Evolutionary conservation across 2,329 filamentous ascomycete species (phyloP).

Genomic region (Alternaria solani): DNA sequence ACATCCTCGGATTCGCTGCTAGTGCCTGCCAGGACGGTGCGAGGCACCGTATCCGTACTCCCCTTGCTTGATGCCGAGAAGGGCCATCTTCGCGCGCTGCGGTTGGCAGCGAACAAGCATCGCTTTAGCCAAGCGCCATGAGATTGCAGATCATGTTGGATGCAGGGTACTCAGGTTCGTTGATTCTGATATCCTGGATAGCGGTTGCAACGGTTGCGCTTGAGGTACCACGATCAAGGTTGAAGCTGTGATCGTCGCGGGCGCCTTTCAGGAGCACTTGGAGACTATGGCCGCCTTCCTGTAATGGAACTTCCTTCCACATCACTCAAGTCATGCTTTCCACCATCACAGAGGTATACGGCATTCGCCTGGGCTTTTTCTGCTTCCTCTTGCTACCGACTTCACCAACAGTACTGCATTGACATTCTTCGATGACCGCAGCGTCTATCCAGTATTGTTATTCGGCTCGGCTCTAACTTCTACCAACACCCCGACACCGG

Average conservation of each 20-base stretch:
- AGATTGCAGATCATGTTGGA: background rate
- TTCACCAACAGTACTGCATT: background rate
- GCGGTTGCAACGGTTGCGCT: background rate
- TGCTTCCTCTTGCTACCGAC: background rate
- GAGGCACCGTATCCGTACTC: background rate
- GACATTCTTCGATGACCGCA: conserved; percentile 3
- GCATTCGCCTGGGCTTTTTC: background rate
- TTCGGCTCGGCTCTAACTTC: background rate
- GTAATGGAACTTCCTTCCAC: background rate
- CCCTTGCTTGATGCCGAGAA: conserved; percentile 4
- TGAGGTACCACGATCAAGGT: background rate
- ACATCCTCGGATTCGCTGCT: conserved; percentile 11
- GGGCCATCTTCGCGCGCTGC: background rate
- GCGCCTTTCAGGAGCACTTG: background rate
- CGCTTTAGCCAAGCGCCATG: conserved; percentile 13
- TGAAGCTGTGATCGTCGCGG: background rate
- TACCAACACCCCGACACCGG: background rate
- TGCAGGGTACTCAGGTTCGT: background rate
- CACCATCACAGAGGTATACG: background rate
- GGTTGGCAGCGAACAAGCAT: conserved; percentile 7
- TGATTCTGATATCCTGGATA: background rate
- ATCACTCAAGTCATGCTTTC: background rate
- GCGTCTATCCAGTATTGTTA: conserved; percentile 11
- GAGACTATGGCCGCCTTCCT: background rate
- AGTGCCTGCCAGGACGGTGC: conserved; percentile 1